Conservation (phyloP, 2,329 filamentous ascomycete genomes). For the Penicillium sp. region DNA sequence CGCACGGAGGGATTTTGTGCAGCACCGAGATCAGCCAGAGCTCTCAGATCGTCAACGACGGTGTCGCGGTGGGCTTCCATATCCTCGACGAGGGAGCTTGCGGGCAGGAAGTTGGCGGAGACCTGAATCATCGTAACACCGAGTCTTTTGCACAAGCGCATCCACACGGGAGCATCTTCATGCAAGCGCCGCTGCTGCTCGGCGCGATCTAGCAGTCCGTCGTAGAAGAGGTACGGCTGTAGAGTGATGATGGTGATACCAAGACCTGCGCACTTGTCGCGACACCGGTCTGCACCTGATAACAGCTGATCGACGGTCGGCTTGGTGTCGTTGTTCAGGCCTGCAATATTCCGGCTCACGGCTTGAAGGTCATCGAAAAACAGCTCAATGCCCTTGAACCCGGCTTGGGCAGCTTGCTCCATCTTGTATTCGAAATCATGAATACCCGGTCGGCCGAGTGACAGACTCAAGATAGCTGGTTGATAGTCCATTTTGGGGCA, state of each 20-base stretch:
- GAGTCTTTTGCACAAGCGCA: constrained; percentile 61
- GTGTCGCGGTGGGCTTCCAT: constrained; percentile 58
- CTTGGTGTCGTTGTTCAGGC: constrained; percentile 46
- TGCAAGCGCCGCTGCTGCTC: constrained; percentile 58
- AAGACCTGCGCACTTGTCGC: constrained; percentile 40
- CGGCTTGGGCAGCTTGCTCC: constrained; percentile 62
- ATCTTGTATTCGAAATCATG: constrained; percentile 67
- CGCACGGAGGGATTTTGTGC: constrained; percentile 57
- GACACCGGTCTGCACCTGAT: constrained; percentile 55
- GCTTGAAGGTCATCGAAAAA: constrained; percentile 73
- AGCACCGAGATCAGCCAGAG: constrained; percentile 66
- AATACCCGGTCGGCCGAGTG: constrained; percentile 67
- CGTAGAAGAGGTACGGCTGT: constrained; percentile 74
- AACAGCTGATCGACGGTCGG: background rate
- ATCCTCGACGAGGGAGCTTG: constrained; percentile 32
- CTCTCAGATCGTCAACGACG: constrained; percentile 62
- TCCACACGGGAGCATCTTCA: constrained; percentile 64
- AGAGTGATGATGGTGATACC: constrained; percentile 48
- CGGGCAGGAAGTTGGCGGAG: constrained; percentile 63
- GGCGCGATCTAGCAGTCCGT: constrained; percentile 64
- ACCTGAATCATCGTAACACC: constrained; percentile 70
- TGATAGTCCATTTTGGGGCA: background rate
- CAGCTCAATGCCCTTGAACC: constrained; percentile 69
- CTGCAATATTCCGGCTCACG: constrained; percentile 52
- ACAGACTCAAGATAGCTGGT: constrained; percentile 71